phyloP scores from a whole-genome alignment of 768 basidiomycete species.

The Lactarius tabidus region DNA sequence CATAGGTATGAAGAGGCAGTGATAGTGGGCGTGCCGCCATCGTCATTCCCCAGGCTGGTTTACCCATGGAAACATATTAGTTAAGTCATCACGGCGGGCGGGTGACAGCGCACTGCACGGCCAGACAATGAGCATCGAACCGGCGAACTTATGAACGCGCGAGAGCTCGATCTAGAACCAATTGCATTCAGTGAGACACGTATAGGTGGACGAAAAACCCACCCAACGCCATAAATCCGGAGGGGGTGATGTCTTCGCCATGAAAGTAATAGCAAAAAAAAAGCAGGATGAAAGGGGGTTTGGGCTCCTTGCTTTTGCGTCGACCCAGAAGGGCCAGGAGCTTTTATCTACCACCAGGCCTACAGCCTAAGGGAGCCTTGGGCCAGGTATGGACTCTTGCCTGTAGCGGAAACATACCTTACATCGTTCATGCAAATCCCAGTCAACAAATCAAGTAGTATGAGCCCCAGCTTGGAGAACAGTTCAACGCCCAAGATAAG shows the following conservation, averaged over 20 bases:
- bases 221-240: conserved; percentile 12
- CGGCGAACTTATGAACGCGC: conserved; percentile 30
- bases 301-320: background rate
- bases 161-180: conserved; percentile 17
- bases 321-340: background rate
- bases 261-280: too few species aligned
- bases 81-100: background rate
- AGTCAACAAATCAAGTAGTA: background rate
- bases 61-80: background rate
- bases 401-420: background rate
- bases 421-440: background rate
- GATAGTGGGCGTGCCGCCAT: conserved; percentile 26
- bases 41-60: conserved; percentile 25
- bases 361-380: background rate
- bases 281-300: too few species aligned
- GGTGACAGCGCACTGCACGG: conserved; percentile 19
- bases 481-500: background rate
- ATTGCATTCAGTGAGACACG: background rate
- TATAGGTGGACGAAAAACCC: background rate
- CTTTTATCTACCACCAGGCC: background rate
- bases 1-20: conserved; percentile 12
- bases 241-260: background rate
- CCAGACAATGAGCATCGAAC: conserved; percentile 28
- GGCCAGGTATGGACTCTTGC: background rate
- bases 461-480: background rate